These are phyloP conservation scores for Leccinum colubrinum DNA, from an alignment of 1,284 basidiomycete species.

Conservation along the genomic window DNA sequence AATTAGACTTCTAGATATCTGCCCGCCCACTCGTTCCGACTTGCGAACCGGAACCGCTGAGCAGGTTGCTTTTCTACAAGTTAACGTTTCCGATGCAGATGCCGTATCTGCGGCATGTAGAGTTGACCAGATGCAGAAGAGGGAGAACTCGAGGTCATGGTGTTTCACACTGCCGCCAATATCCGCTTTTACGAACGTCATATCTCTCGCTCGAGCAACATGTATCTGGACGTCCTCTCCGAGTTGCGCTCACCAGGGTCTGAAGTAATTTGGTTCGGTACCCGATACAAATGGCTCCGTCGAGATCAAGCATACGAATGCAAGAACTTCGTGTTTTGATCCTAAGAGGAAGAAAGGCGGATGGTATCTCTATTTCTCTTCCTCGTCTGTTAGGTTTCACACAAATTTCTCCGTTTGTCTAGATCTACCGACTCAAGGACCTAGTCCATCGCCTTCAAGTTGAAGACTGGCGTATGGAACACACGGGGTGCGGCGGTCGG, in stretches of 20 bases:
- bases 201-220: slow-evolving; percentile 46
- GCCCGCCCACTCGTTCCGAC: slow-evolving; percentile 52
- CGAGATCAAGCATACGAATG: slow-evolving; percentile 19
- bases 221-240: slow-evolving; percentile 31
- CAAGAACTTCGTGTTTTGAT: slow-evolving; percentile 5
- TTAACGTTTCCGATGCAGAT: slow-evolving; percentile 52
- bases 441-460: slow-evolving; percentile 11
- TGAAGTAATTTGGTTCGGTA: slow-evolving; percentile 22
- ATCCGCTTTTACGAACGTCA: slow-evolving; percentile 74
- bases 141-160: slow-evolving; percentile 42
- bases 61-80: slow-evolving; percentile 54
- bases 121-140: slow-evolving; percentile 48
- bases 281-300: slow-evolving; percentile 12
- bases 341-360: not conserved
- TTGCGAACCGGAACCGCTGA: slow-evolving; percentile 46
- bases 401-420: not conserved
- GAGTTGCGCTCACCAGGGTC: slow-evolving; percentile 23
- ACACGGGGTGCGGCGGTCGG: slow-evolving; percentile 12
- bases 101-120: slow-evolving; percentile 59
- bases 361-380: slow-evolving; percentile 4
- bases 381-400: not conserved
- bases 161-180: slow-evolving; percentile 72
- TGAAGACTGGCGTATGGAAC: slow-evolving; percentile 7
- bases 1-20: slow-evolving; percentile 69
- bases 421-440: slow-evolving; percentile 15